phyloP scores from a whole-genome alignment of 129 eudicot genomes.

The Lactuca saligna region DNA sequence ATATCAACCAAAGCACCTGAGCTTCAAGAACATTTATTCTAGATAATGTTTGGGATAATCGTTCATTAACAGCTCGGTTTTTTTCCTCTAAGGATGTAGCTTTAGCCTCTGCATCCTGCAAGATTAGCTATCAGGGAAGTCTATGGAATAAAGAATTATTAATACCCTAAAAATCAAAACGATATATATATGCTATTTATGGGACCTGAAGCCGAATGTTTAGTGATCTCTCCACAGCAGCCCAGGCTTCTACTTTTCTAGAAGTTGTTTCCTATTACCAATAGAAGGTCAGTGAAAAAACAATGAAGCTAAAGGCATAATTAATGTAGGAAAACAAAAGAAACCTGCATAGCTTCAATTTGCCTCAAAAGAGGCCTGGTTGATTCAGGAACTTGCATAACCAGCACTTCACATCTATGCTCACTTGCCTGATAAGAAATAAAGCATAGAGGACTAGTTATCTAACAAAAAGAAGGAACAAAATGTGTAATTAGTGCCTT shows the following conservation, averaged over 20 bases:
- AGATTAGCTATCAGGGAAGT: constrained; percentile 18
- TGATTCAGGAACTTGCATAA: constrained; percentile 92
- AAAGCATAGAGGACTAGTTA: neutral
- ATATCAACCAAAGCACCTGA: constrained; percentile 56
- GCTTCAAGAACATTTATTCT: constrained; percentile 92
- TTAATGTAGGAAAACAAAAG: neutral
- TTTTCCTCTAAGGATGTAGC: constrained; percentile 88
- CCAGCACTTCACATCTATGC: constrained; percentile 90
- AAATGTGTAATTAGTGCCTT: constrained; percentile 5
- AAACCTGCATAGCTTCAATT: constrained; percentile 92
- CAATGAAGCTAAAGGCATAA: constrained; percentile 12
- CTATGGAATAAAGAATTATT: constrained; percentile 1
- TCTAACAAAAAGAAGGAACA: neutral
- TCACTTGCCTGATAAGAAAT: constrained; percentile 68
- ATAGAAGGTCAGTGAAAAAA: constrained; percentile 5
- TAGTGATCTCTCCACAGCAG: constrained; percentile 77
- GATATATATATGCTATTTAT: neutral
- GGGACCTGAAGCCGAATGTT: constrained; percentile 84
- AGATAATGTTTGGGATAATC: constrained; percentile 77
- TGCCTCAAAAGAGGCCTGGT: constrained; percentile 94
- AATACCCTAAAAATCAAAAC: neutral
- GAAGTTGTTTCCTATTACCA: constrained; percentile 68
- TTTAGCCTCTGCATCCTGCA: constrained; percentile 92
- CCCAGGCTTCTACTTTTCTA: constrained; percentile 87
- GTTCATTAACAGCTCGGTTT: constrained; percentile 72